Evolutionary conservation across 2,329 filamentous ascomycete species (phyloP), one percentile per base, ranked within the genome.

Genomic region (Pseudophaeomoniella oleicola): DNA sequence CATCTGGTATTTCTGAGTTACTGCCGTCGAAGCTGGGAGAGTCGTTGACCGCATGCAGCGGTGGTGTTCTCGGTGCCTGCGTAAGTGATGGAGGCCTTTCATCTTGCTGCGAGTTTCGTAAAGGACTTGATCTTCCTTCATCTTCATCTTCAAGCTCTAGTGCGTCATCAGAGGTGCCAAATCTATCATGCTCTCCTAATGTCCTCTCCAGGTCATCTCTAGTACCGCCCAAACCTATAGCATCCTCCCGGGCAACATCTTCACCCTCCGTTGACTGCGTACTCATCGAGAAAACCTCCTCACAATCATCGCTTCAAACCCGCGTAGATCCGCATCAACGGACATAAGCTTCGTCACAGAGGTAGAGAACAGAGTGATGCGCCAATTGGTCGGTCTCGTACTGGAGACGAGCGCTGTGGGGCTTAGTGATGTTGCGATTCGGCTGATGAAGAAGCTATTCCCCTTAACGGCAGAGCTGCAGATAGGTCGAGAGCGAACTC

Each of bases 1-100:
- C 82, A 51, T 92, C 86, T 14, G 83, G 81, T 16, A 75, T 78
- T n/a, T n/a, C n/a, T 4, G 85, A 93, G 39, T 73, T 56, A 5
- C 79, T 80, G 50, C 83, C 92, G 32, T 71, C 74, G 29, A 67
- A 63, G 47, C 72, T 67, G 37, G 48, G 49, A 34, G 50, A 50
- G 33, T 53, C 50, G 15, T 47, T 39, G 31, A 41, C 22, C 11
- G 39, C 35, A 11, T 16, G 36, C 6, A 19, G 16, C 5, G 30
- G 6, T 18, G 12, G 18, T 16, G 33, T 12, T 22, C 15, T 29
- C 32, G 11, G 32, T 12, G 10, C 18, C 2, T 27, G 18, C 16
- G 44, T 38, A 29, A 37, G 42, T 37, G 43, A 39, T 42, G 45
- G 36, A 30, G 22, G n/a, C 22, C 22, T n/a, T n/a, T 27, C n/a